phyloP scores from a whole-genome alignment of 1,284 basidiomycete species.

The Malassezia vespertilionis region DNA sequence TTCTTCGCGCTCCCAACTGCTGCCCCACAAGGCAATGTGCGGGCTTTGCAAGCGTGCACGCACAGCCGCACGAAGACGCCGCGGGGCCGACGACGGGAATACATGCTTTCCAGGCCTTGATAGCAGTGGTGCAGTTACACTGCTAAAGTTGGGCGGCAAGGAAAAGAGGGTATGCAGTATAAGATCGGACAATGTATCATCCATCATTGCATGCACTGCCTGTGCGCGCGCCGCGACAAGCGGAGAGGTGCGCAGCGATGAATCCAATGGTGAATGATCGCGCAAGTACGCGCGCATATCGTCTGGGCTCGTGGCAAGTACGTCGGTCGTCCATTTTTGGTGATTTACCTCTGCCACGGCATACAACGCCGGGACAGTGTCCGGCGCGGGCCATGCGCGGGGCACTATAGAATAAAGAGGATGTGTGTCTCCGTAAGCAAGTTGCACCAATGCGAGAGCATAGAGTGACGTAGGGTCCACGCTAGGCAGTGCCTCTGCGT shows the following conservation, averaged over 20 bases:
- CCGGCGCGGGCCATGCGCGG: conserved; percentile 18
- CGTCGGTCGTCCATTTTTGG: neutral
- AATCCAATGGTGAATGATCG: conserved; percentile 16
- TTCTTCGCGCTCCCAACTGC: conserved; percentile 21
- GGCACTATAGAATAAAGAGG: conserved; percentile 17
- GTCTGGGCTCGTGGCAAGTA: conserved; percentile 19
- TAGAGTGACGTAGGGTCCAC: conserved; percentile 33
- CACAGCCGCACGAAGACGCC: conserved; percentile 28
- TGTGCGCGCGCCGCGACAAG: conserved; percentile 9
- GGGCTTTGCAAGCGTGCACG: conserved; percentile 22
- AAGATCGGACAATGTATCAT: conserved; percentile 27
- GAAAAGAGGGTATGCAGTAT: conserved; percentile 32
- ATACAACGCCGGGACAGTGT: conserved; percentile 25
- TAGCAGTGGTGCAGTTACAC: conserved; percentile 21
- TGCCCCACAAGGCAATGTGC: conserved; percentile 24
- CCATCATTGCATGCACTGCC: conserved; percentile 26
- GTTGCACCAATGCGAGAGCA: conserved; percentile 23
- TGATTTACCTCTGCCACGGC: neutral
- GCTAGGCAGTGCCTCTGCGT: conserved; percentile 16
- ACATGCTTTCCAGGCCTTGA: neutral
- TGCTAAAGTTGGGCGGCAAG: conserved; percentile 28
- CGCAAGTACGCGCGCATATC: conserved; percentile 18
- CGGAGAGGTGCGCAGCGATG: conserved; percentile 1
- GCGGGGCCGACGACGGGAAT: conserved; percentile 25
- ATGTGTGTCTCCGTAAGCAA: conserved; percentile 10